phyloP scores from a whole-genome alignment of 805 yeast species.

The Jamesozyma lodderae region DNA sequence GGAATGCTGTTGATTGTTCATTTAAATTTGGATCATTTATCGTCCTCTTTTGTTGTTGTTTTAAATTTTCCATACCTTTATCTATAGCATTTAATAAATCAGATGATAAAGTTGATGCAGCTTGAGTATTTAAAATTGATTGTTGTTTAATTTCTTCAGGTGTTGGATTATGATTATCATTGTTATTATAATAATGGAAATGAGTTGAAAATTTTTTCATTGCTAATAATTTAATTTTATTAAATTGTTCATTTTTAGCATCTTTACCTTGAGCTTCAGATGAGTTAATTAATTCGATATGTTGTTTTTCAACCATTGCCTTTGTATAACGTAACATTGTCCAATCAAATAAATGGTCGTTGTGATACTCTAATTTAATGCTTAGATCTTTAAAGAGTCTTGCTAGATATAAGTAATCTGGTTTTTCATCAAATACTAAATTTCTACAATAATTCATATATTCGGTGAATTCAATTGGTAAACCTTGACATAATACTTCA shows the following conservation, averaged over 20 bases:
- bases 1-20: slow-evolving; percentile 4
- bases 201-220: slow-evolving; percentile 31
- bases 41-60: slow-evolving; percentile 22
- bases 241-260: slow-evolving; percentile 28
- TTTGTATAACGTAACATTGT: slow-evolving; percentile 44
- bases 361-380: slow-evolving; percentile 77
- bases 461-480: slow-evolving; percentile 82
- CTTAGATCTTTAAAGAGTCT: slow-evolving; percentile 84
- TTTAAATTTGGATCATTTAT: slow-evolving; percentile 14
- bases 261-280: background rate
- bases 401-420: slow-evolving; percentile 84
- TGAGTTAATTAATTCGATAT: slow-evolving; percentile 8
- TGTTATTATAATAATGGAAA: slow-evolving; percentile 28
- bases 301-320: slow-evolving; percentile 27
- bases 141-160: slow-evolving; percentile 30
- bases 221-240: slow-evolving; percentile 27
- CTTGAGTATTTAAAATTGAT: slow-evolving; percentile 21
- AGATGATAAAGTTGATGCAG: slow-evolving; percentile 21
- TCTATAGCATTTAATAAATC: slow-evolving; percentile 26
- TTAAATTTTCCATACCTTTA: slow-evolving; percentile 26
- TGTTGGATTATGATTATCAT: slow-evolving; percentile 28
- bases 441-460: slow-evolving; percentile 85
- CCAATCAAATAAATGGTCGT: slow-evolving; percentile 96
- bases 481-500: slow-evolving; percentile 78
- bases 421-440: slow-evolving; percentile 89